Evolutionary conservation across 2,329 filamentous ascomycete species (phyloP), one percentile per base, ranked within the genome.

Genomic region (Grosmannia penicillata): DNA sequence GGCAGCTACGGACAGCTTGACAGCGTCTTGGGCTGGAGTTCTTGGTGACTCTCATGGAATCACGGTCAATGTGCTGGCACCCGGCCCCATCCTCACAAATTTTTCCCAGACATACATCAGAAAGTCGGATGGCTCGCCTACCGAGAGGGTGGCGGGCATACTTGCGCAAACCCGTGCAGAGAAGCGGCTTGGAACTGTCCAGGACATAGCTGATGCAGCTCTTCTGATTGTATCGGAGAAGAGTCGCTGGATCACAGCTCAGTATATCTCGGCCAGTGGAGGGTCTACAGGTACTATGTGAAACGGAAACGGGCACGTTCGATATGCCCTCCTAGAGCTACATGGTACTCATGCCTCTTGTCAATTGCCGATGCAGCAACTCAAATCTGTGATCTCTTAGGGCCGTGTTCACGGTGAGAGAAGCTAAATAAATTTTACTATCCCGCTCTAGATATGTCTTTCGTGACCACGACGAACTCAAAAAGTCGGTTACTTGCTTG

Each of bases 161-260:
- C 14, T 33, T 8, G 31, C n/a, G 3, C 18, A 21, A 22, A 56
- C 56, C 0, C 48, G 57, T 29, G 53, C 54, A 2, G 60, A 50
- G 5, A 45, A 54, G n/a, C 42, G 58, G 1, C 32, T 52, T 1
- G 61, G 60, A 0, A 56, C 50, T 0, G 39, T 50, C 3, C 56
- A 56, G 15, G 63, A 67, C 38, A 51, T 67, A 30, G 63, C 56
- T 0, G 61, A 66, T 42, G 59, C 58, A 0, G 56, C 59, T 21
- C 41, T 62, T 21, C 41, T 63, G 32, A 38, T 65, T 4, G 58
- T 51, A 2, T 55, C 48, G 8, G 57, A 62, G 42, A 56, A 58
- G 40, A 55, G 53, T 22, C 47, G 61, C 6, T 65, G 62, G 62
- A 58, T 65, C n/a, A 63, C 61, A 0, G 62, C 55, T 8, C 60